phyloP scores from a whole-genome alignment of 2,329 filamentous ascomycete species.

The Beauveria bassiana region DNA sequence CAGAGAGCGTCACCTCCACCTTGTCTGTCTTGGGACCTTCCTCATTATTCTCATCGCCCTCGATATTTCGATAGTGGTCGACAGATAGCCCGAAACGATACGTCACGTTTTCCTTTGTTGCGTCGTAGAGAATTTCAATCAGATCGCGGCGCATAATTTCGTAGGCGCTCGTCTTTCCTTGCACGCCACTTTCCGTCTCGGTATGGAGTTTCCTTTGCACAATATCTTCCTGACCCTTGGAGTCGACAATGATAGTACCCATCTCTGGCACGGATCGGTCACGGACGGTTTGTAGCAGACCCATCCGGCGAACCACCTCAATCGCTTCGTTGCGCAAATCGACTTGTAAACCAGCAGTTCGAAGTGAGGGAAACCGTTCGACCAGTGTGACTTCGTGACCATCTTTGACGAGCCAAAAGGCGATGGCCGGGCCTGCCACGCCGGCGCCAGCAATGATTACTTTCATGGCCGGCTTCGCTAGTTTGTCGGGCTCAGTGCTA shows the following conservation, averaged over 20 bases:
- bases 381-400: constrained; percentile 23
- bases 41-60: constrained; percentile 14
- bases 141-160: constrained; percentile 52
- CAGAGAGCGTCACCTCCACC: constrained; percentile 27
- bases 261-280: constrained; percentile 36
- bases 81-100: constrained; percentile 25
- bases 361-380: constrained; percentile 28
- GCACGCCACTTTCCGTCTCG: constrained; percentile 33
- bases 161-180: constrained; percentile 42
- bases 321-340: constrained; percentile 34
- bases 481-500: background rate
- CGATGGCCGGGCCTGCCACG: constrained; percentile 5
- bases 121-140: constrained; percentile 39
- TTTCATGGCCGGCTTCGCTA: background rate
- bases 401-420: constrained; percentile 8
- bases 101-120: constrained; percentile 20
- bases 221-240: constrained; percentile 20
- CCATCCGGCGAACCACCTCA: constrained; percentile 27
- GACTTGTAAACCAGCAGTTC: constrained; percentile 33
- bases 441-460: constrained; percentile 8
- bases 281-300: constrained; percentile 27
- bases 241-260: constrained; percentile 39
- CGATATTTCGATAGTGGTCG: constrained; percentile 20
- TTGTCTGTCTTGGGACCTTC: constrained; percentile 21
- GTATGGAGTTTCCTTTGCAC: constrained; percentile 17